Conservation (phyloP, 1,139 yeast species). For the Candida buenavistaensis region DNA sequence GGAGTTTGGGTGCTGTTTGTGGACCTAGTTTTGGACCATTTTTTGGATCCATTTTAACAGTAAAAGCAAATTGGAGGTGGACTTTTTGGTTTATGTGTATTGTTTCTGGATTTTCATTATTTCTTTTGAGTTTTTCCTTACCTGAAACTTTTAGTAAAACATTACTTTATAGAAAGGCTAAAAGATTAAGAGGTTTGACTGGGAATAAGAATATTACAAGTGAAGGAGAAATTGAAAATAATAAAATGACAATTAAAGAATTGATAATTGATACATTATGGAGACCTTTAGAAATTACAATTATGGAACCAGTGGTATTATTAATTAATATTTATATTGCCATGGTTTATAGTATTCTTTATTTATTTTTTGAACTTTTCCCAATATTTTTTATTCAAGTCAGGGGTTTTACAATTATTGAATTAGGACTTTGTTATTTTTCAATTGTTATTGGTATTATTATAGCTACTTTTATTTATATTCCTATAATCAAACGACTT, state of each 20-base stretch:
- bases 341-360: constrained; percentile 29
- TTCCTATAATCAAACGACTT: constrained; percentile 17
- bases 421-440: constrained; percentile 22
- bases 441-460: constrained; percentile 21
- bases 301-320: constrained; percentile 34
- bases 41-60: constrained; percentile 28
- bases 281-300: constrained; percentile 32
- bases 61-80: constrained; percentile 41
- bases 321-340: constrained; percentile 32
- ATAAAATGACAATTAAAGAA: constrained; percentile 25
- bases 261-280: constrained; percentile 23
- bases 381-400: constrained; percentile 29
- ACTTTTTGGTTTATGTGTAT: constrained; percentile 46
- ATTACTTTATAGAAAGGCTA: constrained; percentile 47
- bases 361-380: constrained; percentile 36
- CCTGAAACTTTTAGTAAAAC: constrained; percentile 55
- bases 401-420: constrained; percentile 28
- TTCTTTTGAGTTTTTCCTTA: constrained; percentile 34
- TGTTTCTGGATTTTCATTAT: constrained; percentile 31
- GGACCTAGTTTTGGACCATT: constrained; percentile 39
- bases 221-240: constrained; percentile 41
- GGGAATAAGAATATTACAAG: constrained; percentile 41
- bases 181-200: constrained; percentile 44
- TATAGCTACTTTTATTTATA: constrained; percentile 23
- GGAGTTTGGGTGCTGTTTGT: constrained; percentile 34